Base-by-base conservation (phyloP, 768 basidiomycete species). In the Tulasnella sp. region DNA sequence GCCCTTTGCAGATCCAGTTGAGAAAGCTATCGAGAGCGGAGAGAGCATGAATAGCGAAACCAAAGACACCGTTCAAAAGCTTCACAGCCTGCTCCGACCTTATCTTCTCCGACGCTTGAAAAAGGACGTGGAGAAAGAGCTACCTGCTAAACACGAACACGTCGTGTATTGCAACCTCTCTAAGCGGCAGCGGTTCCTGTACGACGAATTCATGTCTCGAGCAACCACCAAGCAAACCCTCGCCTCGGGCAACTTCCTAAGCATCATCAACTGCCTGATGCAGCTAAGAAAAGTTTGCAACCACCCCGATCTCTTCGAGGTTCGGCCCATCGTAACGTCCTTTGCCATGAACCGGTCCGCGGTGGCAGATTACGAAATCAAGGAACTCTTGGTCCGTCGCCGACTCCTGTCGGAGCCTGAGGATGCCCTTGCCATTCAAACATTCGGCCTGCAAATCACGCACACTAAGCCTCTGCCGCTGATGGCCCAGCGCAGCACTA, bases 171-270 rank as follows among this genome's bases (percentile, higher is more conserved):
- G 95, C 81, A 90, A 91, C 16, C 86, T 98, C 20, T 96, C 95
- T 46, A 97, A 96, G 82, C 88, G 95, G 15, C 95, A 98, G 81
- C 91, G 95, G n/a, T 95, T 94, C 83, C 87, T 98, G 26, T 98
- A 98, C 82, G 95, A 98, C 86, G 95, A 97, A 83, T 97, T 97
- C 86, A 96, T 98, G 95, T 88, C 91, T 15, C 89, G 95, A 39
- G 89, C 93, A 0, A 91, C 94, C 75, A 98, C 95, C 2, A 89
- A 89, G 39, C 90, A 91, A 80, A 94, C 93, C 26, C 86, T 98
- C 70, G 87, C 91, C 29, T 94, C 95, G 2, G 96, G 96, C 4
- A 85, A 86, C 55, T 86, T 85, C 80, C 83, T 87, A 46, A 84
- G 84, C 78, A 85, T 87, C 61, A 84, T 85, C 80, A 87, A 87